A percentile compares a stretch with the other conserved stretches of the same genome.
Conservation (phyloP, 371 early-diverging fungal genomes). For the Gilbertella persicaria region DNA sequence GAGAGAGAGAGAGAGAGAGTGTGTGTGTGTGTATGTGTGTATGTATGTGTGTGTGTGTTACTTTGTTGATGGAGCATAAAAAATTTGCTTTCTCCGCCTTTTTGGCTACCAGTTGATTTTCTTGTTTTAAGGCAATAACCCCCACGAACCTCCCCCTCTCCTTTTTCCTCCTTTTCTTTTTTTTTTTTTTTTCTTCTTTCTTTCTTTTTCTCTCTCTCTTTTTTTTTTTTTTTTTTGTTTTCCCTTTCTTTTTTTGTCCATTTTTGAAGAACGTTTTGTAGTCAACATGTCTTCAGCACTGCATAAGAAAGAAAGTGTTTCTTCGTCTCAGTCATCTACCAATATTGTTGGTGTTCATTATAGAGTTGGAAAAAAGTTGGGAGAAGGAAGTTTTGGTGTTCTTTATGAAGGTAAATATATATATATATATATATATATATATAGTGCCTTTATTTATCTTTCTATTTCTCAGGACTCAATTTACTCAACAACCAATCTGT, state of each 20-base stretch:
- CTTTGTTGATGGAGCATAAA: background rate
- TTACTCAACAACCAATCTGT: conserved; percentile 83
- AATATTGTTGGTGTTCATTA: conserved; percentile 91
- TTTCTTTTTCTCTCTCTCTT: background rate
- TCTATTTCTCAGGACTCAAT: conserved; percentile 51
- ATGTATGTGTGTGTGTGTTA: too few relatives aligned
- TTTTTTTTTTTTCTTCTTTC: conserved; percentile 5
- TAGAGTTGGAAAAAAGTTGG: conserved; percentile 73
- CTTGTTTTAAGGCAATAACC: background rate
- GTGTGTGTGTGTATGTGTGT: too few relatives aligned
- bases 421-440: conserved; percentile 5
- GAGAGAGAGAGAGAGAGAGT: too few relatives aligned
- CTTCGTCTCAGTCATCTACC: conserved; percentile 33
- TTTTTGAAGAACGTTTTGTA: conserved; percentile 2
- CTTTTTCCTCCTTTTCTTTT: conserved; percentile 9
- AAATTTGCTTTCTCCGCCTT: background rate
- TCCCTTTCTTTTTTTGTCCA: conserved; percentile 2
- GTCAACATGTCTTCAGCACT: conserved; percentile 12
- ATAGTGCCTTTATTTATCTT: conserved; percentile 27
- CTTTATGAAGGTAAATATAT: conserved; percentile 85
- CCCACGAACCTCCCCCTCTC: background rate
- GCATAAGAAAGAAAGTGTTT: conserved; percentile 18
- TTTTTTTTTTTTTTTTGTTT: background rate
- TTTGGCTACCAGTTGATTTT: background rate
- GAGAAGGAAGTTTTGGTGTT: conserved; percentile 94